Percentiles rank a stretch among this genome's conserved stretches.
Evolutionary conservation across 2,329 filamentous ascomycete genomes (phyloP).

Genomic region (Penicillium sclerotiorum): DNA sequence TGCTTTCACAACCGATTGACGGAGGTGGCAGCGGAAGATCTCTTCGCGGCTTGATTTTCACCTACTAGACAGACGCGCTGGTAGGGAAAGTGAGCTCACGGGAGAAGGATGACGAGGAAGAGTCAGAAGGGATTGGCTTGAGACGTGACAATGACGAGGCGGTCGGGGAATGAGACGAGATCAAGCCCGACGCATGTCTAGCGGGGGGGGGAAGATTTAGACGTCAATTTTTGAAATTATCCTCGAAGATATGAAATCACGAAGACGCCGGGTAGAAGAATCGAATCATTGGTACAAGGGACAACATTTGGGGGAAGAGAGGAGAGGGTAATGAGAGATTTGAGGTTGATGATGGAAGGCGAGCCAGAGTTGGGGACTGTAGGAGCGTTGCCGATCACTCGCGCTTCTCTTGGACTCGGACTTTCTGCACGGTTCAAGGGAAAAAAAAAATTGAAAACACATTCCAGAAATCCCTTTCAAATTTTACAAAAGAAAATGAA

Average conservation of each 20-base stretch:
- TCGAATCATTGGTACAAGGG: constrained; percentile 13
- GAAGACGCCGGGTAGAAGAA: constrained; percentile 9
- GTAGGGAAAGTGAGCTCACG: not conserved
- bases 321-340: constrained; percentile 1
- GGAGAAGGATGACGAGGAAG: not conserved
- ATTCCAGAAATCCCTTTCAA: too few relatives aligned
- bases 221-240: not conserved
- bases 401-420: not conserved
- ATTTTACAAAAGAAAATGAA: too few relatives aligned
- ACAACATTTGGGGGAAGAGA: constrained; percentile 16
- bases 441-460: constrained; percentile 5
- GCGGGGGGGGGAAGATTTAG: not conserved
- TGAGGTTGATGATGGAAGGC: constrained; percentile 6
- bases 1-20: constrained; percentile 13
- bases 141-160: constrained; percentile 31
- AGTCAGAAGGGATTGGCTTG: constrained; percentile 18
- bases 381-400: constrained; percentile 7
- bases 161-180: constrained; percentile 20
- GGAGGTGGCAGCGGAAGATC: constrained; percentile 4
- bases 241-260: constrained; percentile 15
- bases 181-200: constrained; percentile 22
- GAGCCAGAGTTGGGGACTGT: constrained; percentile 8
- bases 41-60: not conserved
- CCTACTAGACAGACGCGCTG: not conserved
- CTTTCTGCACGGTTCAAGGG: not conserved